Evolutionary conservation across 352 stramenopile species (phyloP), one percentile per base, ranked within the genome.

Genomic region (Pythium guiyangense): DNA sequence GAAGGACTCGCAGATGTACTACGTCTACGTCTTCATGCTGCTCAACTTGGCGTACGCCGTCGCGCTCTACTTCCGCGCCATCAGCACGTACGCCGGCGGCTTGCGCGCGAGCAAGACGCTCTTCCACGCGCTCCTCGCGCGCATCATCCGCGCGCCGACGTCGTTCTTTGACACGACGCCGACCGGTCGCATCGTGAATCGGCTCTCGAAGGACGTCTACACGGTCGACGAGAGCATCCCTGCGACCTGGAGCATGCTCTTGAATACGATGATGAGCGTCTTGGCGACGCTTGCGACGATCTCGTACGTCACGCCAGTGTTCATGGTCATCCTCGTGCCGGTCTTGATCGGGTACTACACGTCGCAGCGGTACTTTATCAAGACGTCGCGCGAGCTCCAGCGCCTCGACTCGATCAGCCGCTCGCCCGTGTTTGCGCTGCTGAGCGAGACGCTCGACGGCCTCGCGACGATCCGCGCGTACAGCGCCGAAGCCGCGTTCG

Each of bases 371-470:
- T 98, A 98, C 64, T 98, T 97, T 63, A 92, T 98, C 63, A 85
- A 82, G 56, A 94, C 77, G 2, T 85, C 87, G 57, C 76, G 84
- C 20, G 96, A 98, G 61, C 69, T 99, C 4, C 97, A 99, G 74
- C 86, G 97, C 47, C 78, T 99, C 29, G 97, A 99, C 66, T 97
- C 90, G 6, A 86, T 98, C 60, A 89, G 72, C 52, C 79, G 80
- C 39, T 91, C 90, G 42, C 97, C 97, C 14, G 89, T 99, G n/a
- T 99, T 98, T 69, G 84, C 89, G 14, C 69, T 98, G 62, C 70
- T 99, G 26, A 89, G 88, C 0, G 96, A 99, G 73, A 98, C 84
- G 31, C 70, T 99, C 9, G 86, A 93, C 55, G 97, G 97, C 22
- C 78, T 99, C 14, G 63, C 90, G 2, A 99, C 92, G 3, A 98